Evolutionary conservation across 2,329 filamentous ascomycete genomes (phyloP).

Genomic region (Diaporthe australafricana): DNA sequence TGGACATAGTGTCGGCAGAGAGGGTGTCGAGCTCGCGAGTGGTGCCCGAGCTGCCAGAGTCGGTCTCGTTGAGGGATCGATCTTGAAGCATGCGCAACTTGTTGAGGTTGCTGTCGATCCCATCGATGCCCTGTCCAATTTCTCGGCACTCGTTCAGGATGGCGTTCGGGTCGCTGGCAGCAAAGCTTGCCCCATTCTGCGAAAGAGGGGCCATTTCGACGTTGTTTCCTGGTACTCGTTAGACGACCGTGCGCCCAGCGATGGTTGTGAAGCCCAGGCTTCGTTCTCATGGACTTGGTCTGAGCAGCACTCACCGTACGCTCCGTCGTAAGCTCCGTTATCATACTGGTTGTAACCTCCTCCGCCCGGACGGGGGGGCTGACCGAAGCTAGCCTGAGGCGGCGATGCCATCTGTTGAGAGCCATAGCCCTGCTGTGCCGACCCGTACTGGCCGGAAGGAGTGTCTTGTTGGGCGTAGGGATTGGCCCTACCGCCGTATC

Average conservation of each 20-base stretch:
- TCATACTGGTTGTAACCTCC: conserved; percentile 15
- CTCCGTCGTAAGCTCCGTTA: conserved; percentile 12
- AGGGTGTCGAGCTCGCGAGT: conserved; percentile 79
- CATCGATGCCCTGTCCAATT: conserved; percentile 81
- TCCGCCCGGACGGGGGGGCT: conserved; percentile 36
- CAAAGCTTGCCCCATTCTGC: conserved; percentile 61
- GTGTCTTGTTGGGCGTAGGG: conserved; percentile 67
- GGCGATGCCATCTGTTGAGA: conserved; percentile 36
- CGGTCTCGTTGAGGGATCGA: conserved; percentile 79
- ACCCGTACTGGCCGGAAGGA: conserved; percentile 52
- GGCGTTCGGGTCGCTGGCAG: conserved; percentile 72
- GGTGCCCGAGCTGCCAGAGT: conserved; percentile 73
- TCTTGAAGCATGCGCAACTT: conserved; percentile 79
- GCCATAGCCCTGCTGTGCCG: too few relatives aligned
- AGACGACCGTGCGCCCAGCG: not conserved
- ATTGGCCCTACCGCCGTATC: conserved; percentile 67
- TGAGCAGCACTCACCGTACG: conserved; percentile 16
- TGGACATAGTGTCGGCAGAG: conserved; percentile 82
- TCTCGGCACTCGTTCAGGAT: conserved; percentile 88
- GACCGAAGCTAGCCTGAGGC: conserved; percentile 24
- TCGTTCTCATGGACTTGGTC: not conserved
- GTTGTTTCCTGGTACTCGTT: conserved; percentile 49
- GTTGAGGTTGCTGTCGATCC: conserved; percentile 78
- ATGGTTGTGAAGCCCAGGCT: not conserved
- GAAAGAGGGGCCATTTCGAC: conserved; percentile 79